Conservation (phyloP, 1,284 basidiomycete species). For the Pseudozyma thailandica region DNA sequence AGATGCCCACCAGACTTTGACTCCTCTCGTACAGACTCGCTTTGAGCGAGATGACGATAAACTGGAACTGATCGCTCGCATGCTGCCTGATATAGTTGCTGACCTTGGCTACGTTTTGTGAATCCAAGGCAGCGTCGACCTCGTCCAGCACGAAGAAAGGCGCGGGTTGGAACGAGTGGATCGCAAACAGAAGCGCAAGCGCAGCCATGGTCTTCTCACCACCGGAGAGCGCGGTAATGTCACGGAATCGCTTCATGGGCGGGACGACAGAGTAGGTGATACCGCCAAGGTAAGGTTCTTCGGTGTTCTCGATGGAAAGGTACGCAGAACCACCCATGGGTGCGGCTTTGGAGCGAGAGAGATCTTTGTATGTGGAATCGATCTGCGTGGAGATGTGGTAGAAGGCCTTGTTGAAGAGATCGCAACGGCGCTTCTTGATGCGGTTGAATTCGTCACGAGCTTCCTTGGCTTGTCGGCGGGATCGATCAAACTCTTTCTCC, state of each 20-base stretch:
- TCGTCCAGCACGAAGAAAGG: conserved; percentile 99
- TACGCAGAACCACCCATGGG: conserved; percentile 97
- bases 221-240: conserved; percentile 98
- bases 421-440: conserved; percentile 76
- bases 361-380: conserved; percentile 95
- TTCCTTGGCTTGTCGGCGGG: conserved; percentile 80
- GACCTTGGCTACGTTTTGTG: conserved; percentile 65
- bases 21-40: conserved; percentile 82
- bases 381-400: conserved; percentile 93
- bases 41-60: conserved; percentile 96
- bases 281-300: conserved; percentile 95
- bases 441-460: conserved; percentile 91
- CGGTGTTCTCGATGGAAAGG: conserved; percentile 91
- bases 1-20: conserved; percentile 90
- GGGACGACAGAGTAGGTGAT: conserved; percentile 97
- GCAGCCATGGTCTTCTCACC: conserved; percentile 99
- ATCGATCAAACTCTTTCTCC: conserved; percentile 73
- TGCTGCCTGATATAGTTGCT: conserved; percentile 65
- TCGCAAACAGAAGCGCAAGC: conserved; percentile 91
- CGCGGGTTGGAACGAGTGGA: conserved; percentile 91
- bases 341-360: conserved; percentile 91
- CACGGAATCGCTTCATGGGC: conserved; percentile 97
- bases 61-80: conserved; percentile 79
- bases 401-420: conserved; percentile 95
- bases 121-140: conserved; percentile 87